Evolutionary conservation across 73 alveolate genomes (phyloP).

Genomic region (Paramecium sexaurelia): DNA sequence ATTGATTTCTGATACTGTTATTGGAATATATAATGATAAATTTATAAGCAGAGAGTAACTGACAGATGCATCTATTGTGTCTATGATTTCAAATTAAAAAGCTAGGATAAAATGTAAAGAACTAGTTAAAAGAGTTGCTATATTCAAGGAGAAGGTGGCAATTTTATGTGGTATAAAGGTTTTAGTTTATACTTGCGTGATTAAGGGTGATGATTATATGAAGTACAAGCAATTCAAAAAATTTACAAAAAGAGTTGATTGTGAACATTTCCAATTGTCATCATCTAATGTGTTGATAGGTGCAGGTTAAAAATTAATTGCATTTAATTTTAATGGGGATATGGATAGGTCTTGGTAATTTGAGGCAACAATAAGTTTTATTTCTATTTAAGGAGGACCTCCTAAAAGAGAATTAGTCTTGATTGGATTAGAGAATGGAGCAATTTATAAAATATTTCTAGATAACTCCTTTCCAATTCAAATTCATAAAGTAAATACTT

Average conservation of each 20-base stretch:
- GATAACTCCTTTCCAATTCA: constrained; percentile 61
- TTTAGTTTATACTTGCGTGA: constrained; percentile 26
- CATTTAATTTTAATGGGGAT: constrained; percentile 54
- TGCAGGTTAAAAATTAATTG: neutral
- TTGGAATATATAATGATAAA: constrained; percentile 45
- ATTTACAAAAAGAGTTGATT: constrained; percentile 36
- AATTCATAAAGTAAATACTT: neutral
- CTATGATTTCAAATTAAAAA: constrained; percentile 23
- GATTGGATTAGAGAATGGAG: constrained; percentile 60
- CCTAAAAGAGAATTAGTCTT: constrained; percentile 40
- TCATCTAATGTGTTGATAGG: constrained; percentile 44
- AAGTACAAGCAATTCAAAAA: constrained; percentile 57
- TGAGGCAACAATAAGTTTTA: constrained; percentile 3
- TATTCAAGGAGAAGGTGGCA: constrained; percentile 59
- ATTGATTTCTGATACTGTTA: constrained; percentile 22
- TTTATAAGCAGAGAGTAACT: constrained; percentile 57
- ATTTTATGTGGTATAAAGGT: constrained; percentile 36
- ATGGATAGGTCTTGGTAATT: constrained; percentile 62
- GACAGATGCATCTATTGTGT: constrained; percentile 44
- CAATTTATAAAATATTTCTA: constrained; percentile 44
- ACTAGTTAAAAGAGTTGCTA: constrained; percentile 49
- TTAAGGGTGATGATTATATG: constrained; percentile 49
- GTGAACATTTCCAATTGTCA: neutral
- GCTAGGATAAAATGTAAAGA: constrained; percentile 62
- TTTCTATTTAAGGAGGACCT: constrained; percentile 38